phyloP scores from a whole-genome alignment of 805 yeast species.

The Cyberlindnera americana region DNA sequence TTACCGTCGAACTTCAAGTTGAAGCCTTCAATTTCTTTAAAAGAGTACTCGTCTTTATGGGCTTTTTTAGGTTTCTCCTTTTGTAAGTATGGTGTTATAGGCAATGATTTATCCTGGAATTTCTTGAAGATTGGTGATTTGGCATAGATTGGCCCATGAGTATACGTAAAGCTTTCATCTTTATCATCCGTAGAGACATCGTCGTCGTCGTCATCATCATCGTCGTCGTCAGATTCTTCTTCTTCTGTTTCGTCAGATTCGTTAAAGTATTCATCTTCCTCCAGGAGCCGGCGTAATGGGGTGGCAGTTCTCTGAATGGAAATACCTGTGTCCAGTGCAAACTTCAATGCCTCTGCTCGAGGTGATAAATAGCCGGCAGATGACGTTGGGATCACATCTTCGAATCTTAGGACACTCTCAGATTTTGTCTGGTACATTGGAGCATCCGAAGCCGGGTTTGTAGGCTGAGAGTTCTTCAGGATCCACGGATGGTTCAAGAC shows the following conservation, averaged over 20 bases:
- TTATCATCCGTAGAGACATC: slow-evolving; percentile 10
- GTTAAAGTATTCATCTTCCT: slow-evolving; percentile 26
- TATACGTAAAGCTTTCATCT: slow-evolving; percentile 9
- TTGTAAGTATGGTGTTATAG: slow-evolving; percentile 21
- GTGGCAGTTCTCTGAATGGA: slow-evolving; percentile 65
- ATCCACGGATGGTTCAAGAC: slow-evolving; percentile 82
- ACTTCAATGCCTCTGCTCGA: slow-evolving; percentile 77
- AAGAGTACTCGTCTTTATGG: slow-evolving; percentile 1
- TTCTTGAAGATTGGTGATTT: slow-evolving; percentile 22
- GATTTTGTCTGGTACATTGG: slow-evolving; percentile 25
- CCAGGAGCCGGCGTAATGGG: slow-evolving; percentile 24
- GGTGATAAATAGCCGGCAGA: slow-evolving; percentile 45
- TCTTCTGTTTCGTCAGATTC: slow-evolving; percentile 25
- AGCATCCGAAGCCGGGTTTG: slow-evolving; percentile 49
- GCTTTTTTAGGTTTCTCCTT: not conserved
- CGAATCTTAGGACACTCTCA: slow-evolving; percentile 24
- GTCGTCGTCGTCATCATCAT: slow-evolving; percentile 9
- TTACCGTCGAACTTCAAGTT: slow-evolving; percentile 26
- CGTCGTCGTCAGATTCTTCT: slow-evolving; percentile 14
- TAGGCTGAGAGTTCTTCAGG: slow-evolving; percentile 38
- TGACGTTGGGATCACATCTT: slow-evolving; percentile 26
- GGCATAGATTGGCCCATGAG: slow-evolving; percentile 11
- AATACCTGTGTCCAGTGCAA: slow-evolving; percentile 81
- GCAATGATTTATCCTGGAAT: slow-evolving; percentile 16
- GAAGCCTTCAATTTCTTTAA: slow-evolving; percentile 23